A percentile compares a stretch with the other conserved stretches of the same genome.
Conservation (phyloP, 257 asterid species). For the Solanum medicagineum region DNA sequence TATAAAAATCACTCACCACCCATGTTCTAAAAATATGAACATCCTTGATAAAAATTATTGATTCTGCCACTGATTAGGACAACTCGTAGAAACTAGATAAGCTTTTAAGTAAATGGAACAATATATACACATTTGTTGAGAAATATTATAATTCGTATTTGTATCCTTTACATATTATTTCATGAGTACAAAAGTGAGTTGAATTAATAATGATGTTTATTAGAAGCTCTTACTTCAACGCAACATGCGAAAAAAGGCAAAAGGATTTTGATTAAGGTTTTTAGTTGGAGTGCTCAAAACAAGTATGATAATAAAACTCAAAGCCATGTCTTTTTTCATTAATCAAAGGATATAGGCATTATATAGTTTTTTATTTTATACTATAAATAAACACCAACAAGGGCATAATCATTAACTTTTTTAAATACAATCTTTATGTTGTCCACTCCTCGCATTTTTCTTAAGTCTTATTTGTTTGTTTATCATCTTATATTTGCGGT, state of each 20-base stretch:
- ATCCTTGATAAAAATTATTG: too few relatives aligned
- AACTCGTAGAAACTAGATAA: too few relatives aligned
- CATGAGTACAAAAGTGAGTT: neutral
- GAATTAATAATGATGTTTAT: neutral
- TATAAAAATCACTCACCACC: too few relatives aligned
- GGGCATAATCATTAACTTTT: neutral
- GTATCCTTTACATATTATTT: neutral
- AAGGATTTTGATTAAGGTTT: neutral
- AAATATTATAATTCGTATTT: too few relatives aligned
- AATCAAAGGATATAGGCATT: neutral
- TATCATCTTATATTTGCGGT: neutral
- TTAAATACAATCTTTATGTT: neutral
- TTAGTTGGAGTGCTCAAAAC: neutral
- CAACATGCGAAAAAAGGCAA: slow-evolving; percentile 15
- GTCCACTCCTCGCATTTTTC: neutral
- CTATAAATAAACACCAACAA: neutral
- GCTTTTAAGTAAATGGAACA: too few relatives aligned
- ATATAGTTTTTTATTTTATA: neutral
- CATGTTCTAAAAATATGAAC: too few relatives aligned
- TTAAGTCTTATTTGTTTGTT: neutral
- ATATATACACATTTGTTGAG: too few relatives aligned
- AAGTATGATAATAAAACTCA: neutral
- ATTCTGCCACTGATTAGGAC: too few relatives aligned
- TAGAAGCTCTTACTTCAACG: slow-evolving; percentile 1
- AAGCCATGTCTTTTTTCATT: neutral